Percentiles rank a stretch among this genome's conserved stretches.
phyloP scores from a whole-genome alignment of 2,329 filamentous ascomycete species.

The Trichoderma cornu-damae region DNA sequence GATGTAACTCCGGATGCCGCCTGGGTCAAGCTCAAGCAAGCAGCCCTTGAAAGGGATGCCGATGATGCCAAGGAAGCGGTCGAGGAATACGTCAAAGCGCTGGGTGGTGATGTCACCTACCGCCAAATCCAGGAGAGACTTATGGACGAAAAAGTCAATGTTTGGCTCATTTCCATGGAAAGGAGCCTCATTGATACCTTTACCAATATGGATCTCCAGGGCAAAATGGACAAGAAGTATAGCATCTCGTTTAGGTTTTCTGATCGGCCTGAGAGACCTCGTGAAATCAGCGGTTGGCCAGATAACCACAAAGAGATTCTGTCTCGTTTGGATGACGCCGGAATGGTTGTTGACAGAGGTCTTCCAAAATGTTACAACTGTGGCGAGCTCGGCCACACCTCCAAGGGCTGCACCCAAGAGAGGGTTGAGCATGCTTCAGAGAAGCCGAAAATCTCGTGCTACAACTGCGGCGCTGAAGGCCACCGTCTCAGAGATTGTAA shows the following conservation, averaged over 20 bases:
- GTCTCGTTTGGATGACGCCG: slow-evolving; percentile 59
- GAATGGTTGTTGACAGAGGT: slow-evolving; percentile 56
- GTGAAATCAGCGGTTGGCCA: slow-evolving; percentile 58
- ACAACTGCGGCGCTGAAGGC: slow-evolving; percentile 58
- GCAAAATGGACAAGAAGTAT: slow-evolving; percentile 60
- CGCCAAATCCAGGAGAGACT: slow-evolving; percentile 56
- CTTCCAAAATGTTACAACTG: slow-evolving; percentile 61
- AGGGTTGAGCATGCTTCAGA: slow-evolving; percentile 41
- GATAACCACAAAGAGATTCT: slow-evolving; percentile 54
- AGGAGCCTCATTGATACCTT: slow-evolving; percentile 51
- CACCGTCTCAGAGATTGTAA: slow-evolving; percentile 67
- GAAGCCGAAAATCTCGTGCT: slow-evolving; percentile 51
- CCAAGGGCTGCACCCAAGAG: slow-evolving; percentile 58
- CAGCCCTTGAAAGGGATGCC: slow-evolving; percentile 50
- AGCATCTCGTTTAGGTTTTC: slow-evolving; percentile 59
- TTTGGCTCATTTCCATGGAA: slow-evolving; percentile 61
- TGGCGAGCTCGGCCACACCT: slow-evolving; percentile 56
- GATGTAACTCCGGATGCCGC: slow-evolving; percentile 50
- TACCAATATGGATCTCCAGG: slow-evolving; percentile 69
- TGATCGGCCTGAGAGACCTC: slow-evolving; percentile 51
- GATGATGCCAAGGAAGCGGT: slow-evolving; percentile 58
- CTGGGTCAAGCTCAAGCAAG: slow-evolving; percentile 52
- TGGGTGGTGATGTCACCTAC: slow-evolving; percentile 52
- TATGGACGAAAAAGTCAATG: slow-evolving; percentile 46
- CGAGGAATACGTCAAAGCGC: slow-evolving; percentile 57